phyloP scores from a whole-genome alignment of 2,329 filamentous ascomycete species.

The Immersiporthe knoxdaviesiana region DNA sequence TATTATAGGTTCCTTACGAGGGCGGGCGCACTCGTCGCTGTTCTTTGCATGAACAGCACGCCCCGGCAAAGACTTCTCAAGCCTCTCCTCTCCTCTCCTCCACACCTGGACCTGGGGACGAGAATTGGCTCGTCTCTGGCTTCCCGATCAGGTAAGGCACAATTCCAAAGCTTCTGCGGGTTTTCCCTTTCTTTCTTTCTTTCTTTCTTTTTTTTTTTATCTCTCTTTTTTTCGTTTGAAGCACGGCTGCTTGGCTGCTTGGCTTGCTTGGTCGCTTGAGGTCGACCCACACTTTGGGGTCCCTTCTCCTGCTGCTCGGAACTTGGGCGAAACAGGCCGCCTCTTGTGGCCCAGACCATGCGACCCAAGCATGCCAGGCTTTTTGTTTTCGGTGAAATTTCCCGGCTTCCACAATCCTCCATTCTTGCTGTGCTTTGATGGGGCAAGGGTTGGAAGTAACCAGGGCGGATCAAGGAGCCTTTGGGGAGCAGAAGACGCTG shows the following conservation, averaged over 20 bases:
- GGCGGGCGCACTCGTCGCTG: conserved; percentile 4
- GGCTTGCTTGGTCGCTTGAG: background rate
- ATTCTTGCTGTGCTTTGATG: conserved; percentile 9
- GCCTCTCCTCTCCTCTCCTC: no score
- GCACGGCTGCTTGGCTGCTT: background rate
- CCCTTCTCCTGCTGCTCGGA: conserved; percentile 21
- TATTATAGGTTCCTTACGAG: background rate
- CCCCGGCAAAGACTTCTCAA: conserved; percentile 13
- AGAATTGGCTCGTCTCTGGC: conserved; percentile 19
- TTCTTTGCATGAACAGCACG: conserved; percentile 20
- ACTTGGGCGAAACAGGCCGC: conserved; percentile 30
- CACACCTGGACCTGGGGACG: conserved; percentile 12
- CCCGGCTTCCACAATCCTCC: conserved; percentile 11
- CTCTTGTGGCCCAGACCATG: conserved; percentile 17
- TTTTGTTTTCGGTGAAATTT: conserved; percentile 19
- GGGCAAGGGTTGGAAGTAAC: background rate
- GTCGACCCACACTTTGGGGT: background rate
- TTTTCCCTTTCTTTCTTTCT: background rate
- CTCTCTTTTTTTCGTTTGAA: background rate
- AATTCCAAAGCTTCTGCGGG: conserved; percentile 5
- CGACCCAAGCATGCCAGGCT: background rate
- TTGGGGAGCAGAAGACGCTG: background rate
- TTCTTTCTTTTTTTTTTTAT: background rate
- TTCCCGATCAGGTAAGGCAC: conserved; percentile 21
- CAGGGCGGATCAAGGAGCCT: background rate